These are phyloP conservation scores for Bipolaris bicolor DNA, from an alignment of 2,329 filamentous ascomycete genomes.

Conservation along the genomic window DNA sequence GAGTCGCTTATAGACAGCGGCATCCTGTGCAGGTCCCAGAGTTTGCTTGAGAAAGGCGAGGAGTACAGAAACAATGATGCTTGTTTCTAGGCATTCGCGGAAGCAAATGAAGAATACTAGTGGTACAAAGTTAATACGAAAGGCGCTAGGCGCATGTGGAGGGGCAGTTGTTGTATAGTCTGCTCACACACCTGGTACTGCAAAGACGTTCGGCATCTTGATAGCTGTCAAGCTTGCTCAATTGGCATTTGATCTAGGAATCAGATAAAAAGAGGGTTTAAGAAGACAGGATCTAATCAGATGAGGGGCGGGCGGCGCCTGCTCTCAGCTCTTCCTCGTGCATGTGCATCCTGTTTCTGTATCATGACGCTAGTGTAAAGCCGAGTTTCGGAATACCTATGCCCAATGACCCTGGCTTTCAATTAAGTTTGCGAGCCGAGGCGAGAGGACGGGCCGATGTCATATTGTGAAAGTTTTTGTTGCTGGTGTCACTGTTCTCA, in stretches of 20 bases:
- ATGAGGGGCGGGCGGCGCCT: slow-evolving; percentile 12
- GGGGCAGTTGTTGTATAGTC: not conserved
- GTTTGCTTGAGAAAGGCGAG: slow-evolving; percentile 85
- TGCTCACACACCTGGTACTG: slow-evolving; percentile 64
- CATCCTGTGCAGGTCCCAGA: slow-evolving; percentile 69
- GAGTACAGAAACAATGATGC: slow-evolving; percentile 85
- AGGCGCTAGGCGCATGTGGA: not conserved
- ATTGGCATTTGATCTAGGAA: not conserved
- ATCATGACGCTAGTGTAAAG: slow-evolving; percentile 14
- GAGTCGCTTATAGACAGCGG: slow-evolving; percentile 68
- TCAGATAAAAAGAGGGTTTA: slow-evolving; percentile 16
- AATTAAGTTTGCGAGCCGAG: slow-evolving; percentile 10
- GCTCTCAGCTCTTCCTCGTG: not conserved
- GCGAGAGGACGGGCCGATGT: slow-evolving; percentile 12
- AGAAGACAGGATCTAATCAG: slow-evolving; percentile 32
- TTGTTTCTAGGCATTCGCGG: slow-evolving; percentile 81
- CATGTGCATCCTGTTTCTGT: slow-evolving; percentile 4
- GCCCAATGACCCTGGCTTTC: slow-evolving; percentile 7
- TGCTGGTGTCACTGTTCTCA: not conserved
- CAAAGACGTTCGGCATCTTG: slow-evolving; percentile 71
- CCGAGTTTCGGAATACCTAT: slow-evolving; percentile 18
- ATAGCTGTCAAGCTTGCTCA: slow-evolving; percentile 5
- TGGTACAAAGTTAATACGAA: not conserved
- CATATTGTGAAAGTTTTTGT: slow-evolving; percentile 4
- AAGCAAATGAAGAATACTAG: slow-evolving; percentile 88